Percentiles rank a stretch among this genome's conserved stretches.
These are phyloP conservation scores for Coniosporium apollinis DNA, from an alignment of 495 filamentous ascomycete species.

Conservation along the genomic window DNA sequence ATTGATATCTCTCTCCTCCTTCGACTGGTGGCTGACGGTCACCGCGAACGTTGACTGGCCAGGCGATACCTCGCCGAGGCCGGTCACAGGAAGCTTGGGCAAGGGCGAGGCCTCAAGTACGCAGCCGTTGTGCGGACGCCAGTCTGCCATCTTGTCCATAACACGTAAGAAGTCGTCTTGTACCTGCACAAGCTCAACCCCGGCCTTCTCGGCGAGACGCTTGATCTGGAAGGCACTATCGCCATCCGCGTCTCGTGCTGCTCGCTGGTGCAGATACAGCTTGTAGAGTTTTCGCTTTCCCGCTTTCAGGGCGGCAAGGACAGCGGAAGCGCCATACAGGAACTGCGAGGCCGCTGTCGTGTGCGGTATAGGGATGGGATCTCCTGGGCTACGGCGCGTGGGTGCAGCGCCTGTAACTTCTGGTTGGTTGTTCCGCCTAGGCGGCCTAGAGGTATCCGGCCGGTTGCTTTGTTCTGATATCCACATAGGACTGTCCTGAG, in stretches of 20 bases:
- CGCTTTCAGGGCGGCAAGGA: constrained; percentile 64
- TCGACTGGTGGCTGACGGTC: constrained; percentile 46
- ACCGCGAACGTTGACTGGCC: constrained; percentile 31
- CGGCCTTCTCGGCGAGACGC: constrained; percentile 38
- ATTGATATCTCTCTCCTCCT: constrained; percentile 56
- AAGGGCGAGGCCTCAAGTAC: constrained; percentile 76
- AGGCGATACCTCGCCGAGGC: constrained; percentile 27
- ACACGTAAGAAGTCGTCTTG: constrained; percentile 39
- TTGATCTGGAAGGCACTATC: constrained; percentile 30
- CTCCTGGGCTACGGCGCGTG: no score
- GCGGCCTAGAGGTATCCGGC: no score
- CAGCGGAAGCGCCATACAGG: constrained; percentile 66
- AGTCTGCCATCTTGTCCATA: constrained; percentile 66
- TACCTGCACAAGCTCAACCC: constrained; percentile 36
- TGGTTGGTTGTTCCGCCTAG: no score
- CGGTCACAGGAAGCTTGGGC: constrained; percentile 50
- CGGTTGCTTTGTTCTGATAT: no score
- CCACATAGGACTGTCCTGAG: no score
- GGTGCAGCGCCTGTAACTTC: no score
- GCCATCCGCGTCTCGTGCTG: constrained; percentile 13
- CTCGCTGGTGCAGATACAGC: constrained; percentile 56
- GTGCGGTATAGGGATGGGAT: constrained; percentile 49
- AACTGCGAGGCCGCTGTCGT: constrained; percentile 81
- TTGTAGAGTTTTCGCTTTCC: constrained; percentile 60
- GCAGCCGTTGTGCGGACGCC: constrained; percentile 83